Percentiles rank a stretch among this genome's conserved stretches.
Evolutionary conservation across 2,329 filamentous ascomycete genomes (phyloP).

Genomic region (Cadophora luteo-olivacea): DNA sequence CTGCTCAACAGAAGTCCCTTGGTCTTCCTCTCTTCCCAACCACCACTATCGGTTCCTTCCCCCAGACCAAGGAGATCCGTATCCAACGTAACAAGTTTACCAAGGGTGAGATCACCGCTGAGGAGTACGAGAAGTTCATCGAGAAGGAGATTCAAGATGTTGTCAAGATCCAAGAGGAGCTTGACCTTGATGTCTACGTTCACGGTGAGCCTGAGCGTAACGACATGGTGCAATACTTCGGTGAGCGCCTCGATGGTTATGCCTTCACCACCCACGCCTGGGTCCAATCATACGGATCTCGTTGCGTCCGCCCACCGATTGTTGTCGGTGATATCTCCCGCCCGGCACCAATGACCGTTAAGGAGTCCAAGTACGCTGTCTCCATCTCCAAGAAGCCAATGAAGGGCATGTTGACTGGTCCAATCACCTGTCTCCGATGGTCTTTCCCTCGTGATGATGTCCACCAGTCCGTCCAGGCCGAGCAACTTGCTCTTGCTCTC

Average conservation of each 20-base stretch:
- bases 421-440: constrained; percentile 98
- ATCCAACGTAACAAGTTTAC: constrained; percentile 97
- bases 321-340: constrained; percentile 98
- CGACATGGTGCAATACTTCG: constrained; percentile 99
- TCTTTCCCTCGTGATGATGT: constrained; percentile 99
- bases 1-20: constrained; percentile 89
- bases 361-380: constrained; percentile 99
- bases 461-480: constrained; percentile 97
- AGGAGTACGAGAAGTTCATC: constrained; percentile 98
- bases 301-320: constrained; percentile 97
- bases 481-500: constrained; percentile 97
- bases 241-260: constrained; percentile 95
- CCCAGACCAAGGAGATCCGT: constrained; percentile 98
- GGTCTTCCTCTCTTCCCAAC: constrained; percentile 97
- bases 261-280: constrained; percentile 99
- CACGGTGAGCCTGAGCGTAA: constrained; percentile 99
- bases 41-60: constrained; percentile 99
- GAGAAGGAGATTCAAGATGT: constrained; percentile 97
- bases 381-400: constrained; percentile 98
- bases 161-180: constrained; percentile 97
- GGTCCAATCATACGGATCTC: constrained; percentile 98
- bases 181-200: constrained; percentile 94
- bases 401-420: constrained; percentile 99
- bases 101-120: constrained; percentile 93
- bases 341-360: constrained; percentile 97